Base-by-base conservation (phyloP, 1,284 basidiomycete species). In the Austroboletus niveus region DNA sequence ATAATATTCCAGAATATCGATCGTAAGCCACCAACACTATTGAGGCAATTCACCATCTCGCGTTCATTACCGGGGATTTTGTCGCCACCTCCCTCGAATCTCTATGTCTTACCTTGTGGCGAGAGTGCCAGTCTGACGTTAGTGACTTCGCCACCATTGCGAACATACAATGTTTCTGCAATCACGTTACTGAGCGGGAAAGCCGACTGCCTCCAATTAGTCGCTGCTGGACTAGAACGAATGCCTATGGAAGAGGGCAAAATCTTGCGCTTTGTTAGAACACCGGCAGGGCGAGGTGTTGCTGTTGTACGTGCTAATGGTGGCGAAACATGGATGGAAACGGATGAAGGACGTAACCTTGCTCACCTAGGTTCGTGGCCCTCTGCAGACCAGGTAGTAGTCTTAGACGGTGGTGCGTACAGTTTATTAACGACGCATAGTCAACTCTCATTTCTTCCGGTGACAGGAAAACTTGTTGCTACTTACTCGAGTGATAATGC, bases 1-100 rank as follows among this genome's bases (percentile, higher is more conserved):
- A 69, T 41, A 31, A 29, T 30, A 38, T 40, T 45, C 15, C 54
- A 84, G 92, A 94, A 95, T 68, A 84, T 96, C 56, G 92, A 95
- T 63, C 79, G 87, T n/a, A 81, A 87, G 57, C 93, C 94, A 6
- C 93, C 93, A 2, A 94, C 92, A 1, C 75, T 95, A 8, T 76
- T 95, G 34, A 84, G 81, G 61, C 84, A 89, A 47, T 86, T 91
- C 60, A 83, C 81, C 4, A 70, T 94, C 14, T 81, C 89, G 27
- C 80, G 85, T 53, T 79, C 82, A 5, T 74, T 74, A 10, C 77
- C 83, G 12, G 69, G 71, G 2, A 68, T 74, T 12, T 69, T 87
- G 30, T 70, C 73, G 29, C 68, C 63, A 6, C 69, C 71, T 35
- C 82, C 81, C 12, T 62, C 65, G 14, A 72, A 81, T 57, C 69